Percentiles rank a stretch among this genome's conserved stretches.
Evolutionary conservation across 2,329 filamentous ascomycete genomes (phyloP).

Genomic region (Epichloe hybrida): DNA sequence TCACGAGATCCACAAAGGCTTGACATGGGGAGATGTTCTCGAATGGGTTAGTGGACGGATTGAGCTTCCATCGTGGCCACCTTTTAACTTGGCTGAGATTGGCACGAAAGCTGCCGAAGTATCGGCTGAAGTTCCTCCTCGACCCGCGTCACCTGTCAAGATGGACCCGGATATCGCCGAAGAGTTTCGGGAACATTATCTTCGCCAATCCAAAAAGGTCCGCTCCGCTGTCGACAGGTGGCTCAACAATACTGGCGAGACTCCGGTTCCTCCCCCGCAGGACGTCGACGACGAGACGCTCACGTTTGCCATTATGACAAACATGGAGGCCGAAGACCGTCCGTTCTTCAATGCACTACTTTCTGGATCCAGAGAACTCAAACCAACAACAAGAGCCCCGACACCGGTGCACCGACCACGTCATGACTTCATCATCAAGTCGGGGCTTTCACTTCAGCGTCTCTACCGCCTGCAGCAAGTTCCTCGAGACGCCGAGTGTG

Average conservation of each 20-base stretch:
- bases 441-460: conserved; percentile 66
- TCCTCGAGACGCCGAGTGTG: conserved; percentile 75
- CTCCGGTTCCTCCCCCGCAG: conserved; percentile 64
- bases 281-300: conserved; percentile 92
- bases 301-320: conserved; percentile 85
- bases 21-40: conserved; percentile 91
- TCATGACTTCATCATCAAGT: conserved; percentile 63
- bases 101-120: conserved; percentile 45
- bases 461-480: conserved; percentile 61
- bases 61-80: conserved; percentile 78
- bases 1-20: conserved; percentile 51
- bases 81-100: conserved; percentile 59
- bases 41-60: conserved; percentile 83
- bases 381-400: conserved; percentile 47
- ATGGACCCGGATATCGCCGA: conserved; percentile 90
- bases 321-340: conserved; percentile 60
- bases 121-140: conserved; percentile 44
- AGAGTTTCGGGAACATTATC: conserved; percentile 83
- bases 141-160: conserved; percentile 51
- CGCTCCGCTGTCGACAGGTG: conserved; percentile 83
- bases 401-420: conserved; percentile 53
- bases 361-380: conserved; percentile 43
- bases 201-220: conserved; percentile 88
- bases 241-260: conserved; percentile 68
- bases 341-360: conserved; percentile 74